Base-by-base conservation (phyloP, 2,329 filamentous ascomycete genomes). In the Dactylellina parvicollis region DNA sequence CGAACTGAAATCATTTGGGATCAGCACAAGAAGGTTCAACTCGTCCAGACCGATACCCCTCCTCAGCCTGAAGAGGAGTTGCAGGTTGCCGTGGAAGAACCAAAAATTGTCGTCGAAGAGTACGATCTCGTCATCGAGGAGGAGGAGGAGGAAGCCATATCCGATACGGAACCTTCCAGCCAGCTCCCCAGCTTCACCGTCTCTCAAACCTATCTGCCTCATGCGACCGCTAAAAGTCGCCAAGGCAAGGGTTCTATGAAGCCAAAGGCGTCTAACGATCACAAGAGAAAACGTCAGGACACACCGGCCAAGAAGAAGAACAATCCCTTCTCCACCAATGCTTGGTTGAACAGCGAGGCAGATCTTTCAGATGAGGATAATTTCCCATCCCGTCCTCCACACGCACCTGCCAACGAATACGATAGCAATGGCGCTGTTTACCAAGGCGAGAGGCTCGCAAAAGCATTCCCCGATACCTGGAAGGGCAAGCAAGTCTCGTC, bases 341-440 rank as follows among this genome's bases (percentile, higher is more conserved):
- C 62, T 14, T 73, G 69, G 69, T 1, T 30, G 9, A 55, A 56
- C 12, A 5, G 42, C 3, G 59, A 73, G 18, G 62, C 62, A 16
- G 47, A 73, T 32, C 60, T 73, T 26, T 66, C 52, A 4, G 69
- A 73, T 30, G 69, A 42, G 40, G 60, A 66, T 73, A 73, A 73
- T 73, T 73, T 66, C 54, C 67, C 59, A 36, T 60, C 59, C 18
- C 16, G 52, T 7, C 26, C 36, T 10, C 42, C 34, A 16, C n/a
- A 24, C 16, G 10, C 50, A n/a, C 3, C 9, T 16, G 20, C 8
- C 5, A n/a, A 10, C n/a, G 12, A n/a, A 3, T 71, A 71, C n/a
- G 9, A 30, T n/a, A 30, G n/a, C 3, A 4, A 10, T n/a, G 12
- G 22, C 5, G 67, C 52, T 3, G 28, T 40, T n/a, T 24, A 59